Conservation (phyloP, 306 rosid species). For the Pueraria montana region DNA sequence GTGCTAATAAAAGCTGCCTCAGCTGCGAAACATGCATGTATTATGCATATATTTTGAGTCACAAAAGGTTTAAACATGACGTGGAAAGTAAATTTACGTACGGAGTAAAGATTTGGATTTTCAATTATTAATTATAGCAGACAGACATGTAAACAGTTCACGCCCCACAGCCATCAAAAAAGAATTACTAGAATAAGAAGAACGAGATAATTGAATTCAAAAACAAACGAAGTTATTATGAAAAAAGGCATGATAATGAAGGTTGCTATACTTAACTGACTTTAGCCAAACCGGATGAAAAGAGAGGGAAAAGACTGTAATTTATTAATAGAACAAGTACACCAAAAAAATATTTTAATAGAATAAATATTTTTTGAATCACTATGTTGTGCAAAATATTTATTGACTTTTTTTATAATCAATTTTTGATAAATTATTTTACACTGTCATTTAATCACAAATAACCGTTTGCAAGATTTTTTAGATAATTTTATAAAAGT, state of each 20-base stretch:
- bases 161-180: conserved; percentile 30
- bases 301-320: too few relatives aligned
- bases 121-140: conserved; percentile 32
- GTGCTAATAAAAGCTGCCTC: background rate
- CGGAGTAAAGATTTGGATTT: conserved; percentile 5
- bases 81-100: conserved; percentile 30
- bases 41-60: background rate
- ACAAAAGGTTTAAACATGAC: background rate
- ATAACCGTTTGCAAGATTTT: too few relatives aligned
- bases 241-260: background rate
- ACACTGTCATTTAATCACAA: too few relatives aligned
- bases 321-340: too few relatives aligned
- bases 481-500: too few relatives aligned
- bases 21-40: background rate
- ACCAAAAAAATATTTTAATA: too few relatives aligned
- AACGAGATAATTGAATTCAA: conserved; percentile 40
- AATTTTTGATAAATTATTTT: too few relatives aligned
- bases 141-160: background rate
- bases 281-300: background rate
- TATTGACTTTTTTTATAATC: too few relatives aligned
- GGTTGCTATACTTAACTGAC: conserved; percentile 22
- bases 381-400: too few relatives aligned
- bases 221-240: background rate
- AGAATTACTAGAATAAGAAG: conserved; percentile 24
- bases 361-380: too few relatives aligned